These are phyloP conservation scores for Aureococcus anophagefferens DNA, from an alignment of 108 stramenopile genomes.

Conservation along the genomic window DNA sequence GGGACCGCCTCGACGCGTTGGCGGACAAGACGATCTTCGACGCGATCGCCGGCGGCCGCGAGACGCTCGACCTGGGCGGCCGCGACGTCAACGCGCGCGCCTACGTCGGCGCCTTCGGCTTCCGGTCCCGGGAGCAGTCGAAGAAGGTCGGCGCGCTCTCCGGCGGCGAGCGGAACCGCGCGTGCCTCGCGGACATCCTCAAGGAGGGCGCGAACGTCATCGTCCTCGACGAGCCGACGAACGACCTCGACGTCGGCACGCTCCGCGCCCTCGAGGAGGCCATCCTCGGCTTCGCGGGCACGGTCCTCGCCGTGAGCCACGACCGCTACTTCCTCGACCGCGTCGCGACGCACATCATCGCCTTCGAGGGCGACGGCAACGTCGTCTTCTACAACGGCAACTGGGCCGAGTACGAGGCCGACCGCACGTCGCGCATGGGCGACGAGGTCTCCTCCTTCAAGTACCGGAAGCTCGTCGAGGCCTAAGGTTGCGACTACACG, in stretches of 20 bases:
- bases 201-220: constrained; percentile 70
- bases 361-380: constrained; percentile 77
- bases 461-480: constrained; percentile 69
- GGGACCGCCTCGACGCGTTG: constrained; percentile 63
- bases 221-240: constrained; percentile 86
- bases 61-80: constrained; percentile 75
- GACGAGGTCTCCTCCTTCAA: constrained; percentile 68
- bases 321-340: constrained; percentile 92
- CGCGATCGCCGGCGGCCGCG: constrained; percentile 64
- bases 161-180: constrained; percentile 87
- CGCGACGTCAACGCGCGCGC: constrained; percentile 64
- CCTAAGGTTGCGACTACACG: constrained; percentile 20
- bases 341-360: constrained; percentile 81
- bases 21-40: constrained; percentile 71
- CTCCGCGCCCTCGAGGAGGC: constrained; percentile 80
- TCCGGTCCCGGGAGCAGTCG: constrained; percentile 73
- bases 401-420: constrained; percentile 72
- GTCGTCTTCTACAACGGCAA: constrained; percentile 74
- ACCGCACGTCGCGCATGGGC: constrained; percentile 58
- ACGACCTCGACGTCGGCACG: constrained; percentile 82
- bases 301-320: constrained; percentile 84
- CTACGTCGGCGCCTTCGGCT: constrained; percentile 82
- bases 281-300: constrained; percentile 78
- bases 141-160: constrained; percentile 65
- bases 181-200: constrained; percentile 77